phyloP scores from a whole-genome alignment of 495 filamentous ascomycete genomes.

The Penicillium taxi region DNA sequence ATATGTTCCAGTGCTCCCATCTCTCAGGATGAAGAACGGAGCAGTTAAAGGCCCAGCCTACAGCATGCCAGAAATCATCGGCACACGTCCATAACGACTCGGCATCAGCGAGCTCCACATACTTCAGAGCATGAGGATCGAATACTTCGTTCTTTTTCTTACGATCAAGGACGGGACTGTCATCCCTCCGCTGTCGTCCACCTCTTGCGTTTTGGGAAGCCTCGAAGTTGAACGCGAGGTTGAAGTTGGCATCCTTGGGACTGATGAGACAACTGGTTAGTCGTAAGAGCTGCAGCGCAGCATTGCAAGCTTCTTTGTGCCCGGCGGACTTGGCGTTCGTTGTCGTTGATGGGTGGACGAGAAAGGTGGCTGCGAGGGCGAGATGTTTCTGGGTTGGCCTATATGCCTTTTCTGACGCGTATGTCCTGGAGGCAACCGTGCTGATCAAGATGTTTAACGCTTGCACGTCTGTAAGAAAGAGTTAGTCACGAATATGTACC shows the following conservation, averaged over 20 bases:
- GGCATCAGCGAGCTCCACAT: slow-evolving; percentile 49
- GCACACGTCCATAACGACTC: slow-evolving; percentile 63
- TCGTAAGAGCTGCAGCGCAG: slow-evolving; percentile 52
- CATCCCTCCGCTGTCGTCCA: slow-evolving; percentile 18
- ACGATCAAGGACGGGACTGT: slow-evolving; percentile 6
- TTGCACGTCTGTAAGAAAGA: slow-evolving; percentile 46
- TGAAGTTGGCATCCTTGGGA: slow-evolving; percentile 40
- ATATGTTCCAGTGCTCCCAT: slow-evolving; percentile 78
- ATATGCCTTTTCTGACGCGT: slow-evolving; percentile 35
- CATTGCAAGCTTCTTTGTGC: slow-evolving; percentile 43
- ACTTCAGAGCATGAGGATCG: slow-evolving; percentile 34
- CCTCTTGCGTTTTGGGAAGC: slow-evolving; percentile 33
- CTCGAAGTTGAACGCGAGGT: slow-evolving; percentile 47
- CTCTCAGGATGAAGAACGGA: slow-evolving; percentile 58
- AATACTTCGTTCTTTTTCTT: neutral
- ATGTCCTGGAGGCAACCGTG: slow-evolving; percentile 51
- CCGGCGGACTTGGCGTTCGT: slow-evolving; percentile 49
- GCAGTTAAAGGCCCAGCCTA: slow-evolving; percentile 94
- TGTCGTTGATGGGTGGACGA: slow-evolving; percentile 64
- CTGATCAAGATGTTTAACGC: slow-evolving; percentile 61
- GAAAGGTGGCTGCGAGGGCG: slow-evolving; percentile 57
- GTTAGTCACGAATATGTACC: slow-evolving; percentile 4
- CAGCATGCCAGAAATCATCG: slow-evolving; percentile 79
- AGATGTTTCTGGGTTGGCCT: slow-evolving; percentile 51
- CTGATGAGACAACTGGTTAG: slow-evolving; percentile 45